Conservation (phyloP, 2,329 filamentous ascomycete genomes). For the Venturia aucupariae region DNA sequence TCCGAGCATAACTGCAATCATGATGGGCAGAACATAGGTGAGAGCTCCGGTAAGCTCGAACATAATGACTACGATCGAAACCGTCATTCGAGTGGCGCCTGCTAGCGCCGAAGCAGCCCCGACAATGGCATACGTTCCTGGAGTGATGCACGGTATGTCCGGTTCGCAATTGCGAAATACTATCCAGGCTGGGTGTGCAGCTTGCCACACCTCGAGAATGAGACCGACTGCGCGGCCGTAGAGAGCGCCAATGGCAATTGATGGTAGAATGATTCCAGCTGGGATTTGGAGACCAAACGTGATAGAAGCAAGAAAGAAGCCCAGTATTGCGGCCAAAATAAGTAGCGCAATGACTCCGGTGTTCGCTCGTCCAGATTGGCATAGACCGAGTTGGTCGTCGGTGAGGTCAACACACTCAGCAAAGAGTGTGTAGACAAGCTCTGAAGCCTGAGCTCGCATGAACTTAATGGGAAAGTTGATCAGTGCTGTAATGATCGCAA, state of each 20-base stretch:
- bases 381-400: slow-evolving; percentile 84
- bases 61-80: slow-evolving; percentile 98
- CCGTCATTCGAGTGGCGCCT: slow-evolving; percentile 90
- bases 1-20: slow-evolving; percentile 96
- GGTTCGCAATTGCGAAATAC: slow-evolving; percentile 74
- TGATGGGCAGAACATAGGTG: slow-evolving; percentile 86
- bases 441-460: slow-evolving; percentile 85
- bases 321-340: slow-evolving; percentile 70
- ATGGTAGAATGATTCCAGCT: slow-evolving; percentile 89
- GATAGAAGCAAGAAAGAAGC: slow-evolving; percentile 74
- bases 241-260: slow-evolving; percentile 89
- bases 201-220: slow-evolving; percentile 79
- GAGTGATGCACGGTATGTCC: slow-evolving; percentile 79
- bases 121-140: slow-evolving; percentile 92
- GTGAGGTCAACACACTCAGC: slow-evolving; percentile 75
- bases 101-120: slow-evolving; percentile 90
- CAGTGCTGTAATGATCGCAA: slow-evolving; percentile 73
- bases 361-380: slow-evolving; percentile 75
- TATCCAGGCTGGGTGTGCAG: slow-evolving; percentile 65
- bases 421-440: slow-evolving; percentile 86
- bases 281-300: slow-evolving; percentile 94
- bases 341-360: slow-evolving; percentile 75
- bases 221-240: slow-evolving; percentile 85
- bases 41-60: slow-evolving; percentile 49
- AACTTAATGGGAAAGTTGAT: slow-evolving; percentile 95